These are phyloP conservation scores for Vitis amurensis DNA, from an alignment of 164 flowering plant species.

Conservation along the genomic window DNA sequence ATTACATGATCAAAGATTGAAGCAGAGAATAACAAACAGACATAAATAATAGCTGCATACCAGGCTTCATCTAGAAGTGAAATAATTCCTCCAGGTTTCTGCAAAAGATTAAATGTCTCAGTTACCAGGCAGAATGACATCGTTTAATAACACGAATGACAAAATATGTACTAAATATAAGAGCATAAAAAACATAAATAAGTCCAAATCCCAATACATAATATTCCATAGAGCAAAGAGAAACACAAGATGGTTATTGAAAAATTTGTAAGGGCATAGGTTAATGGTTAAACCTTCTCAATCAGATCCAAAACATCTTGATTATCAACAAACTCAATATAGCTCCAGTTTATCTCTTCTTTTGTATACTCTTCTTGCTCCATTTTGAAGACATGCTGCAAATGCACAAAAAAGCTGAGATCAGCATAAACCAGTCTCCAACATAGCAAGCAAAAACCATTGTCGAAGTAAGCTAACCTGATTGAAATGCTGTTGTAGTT, in stretches of 20 bases:
- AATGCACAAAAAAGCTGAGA: slow-evolving; percentile 10
- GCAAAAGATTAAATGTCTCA: slow-evolving; percentile 8
- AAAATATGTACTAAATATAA: too few relatives aligned
- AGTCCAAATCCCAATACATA: too few relatives aligned
- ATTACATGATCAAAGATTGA: not conserved
- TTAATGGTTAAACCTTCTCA: slow-evolving; percentile 63
- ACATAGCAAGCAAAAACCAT: not conserved
- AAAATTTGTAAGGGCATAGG: too few relatives aligned
- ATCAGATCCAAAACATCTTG: slow-evolving; percentile 95
- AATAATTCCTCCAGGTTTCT: slow-evolving; percentile 29
- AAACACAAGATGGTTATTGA: too few relatives aligned
- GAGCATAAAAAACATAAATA: too few relatives aligned
- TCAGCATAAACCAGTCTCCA: not conserved
- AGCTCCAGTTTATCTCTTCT: slow-evolving; percentile 96
- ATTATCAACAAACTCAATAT: slow-evolving; percentile 96
- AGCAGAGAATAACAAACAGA: not conserved
- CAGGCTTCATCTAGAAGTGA: slow-evolving; percentile 25
- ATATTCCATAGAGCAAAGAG: too few relatives aligned
- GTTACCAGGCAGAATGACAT: too few relatives aligned
- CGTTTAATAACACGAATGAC: too few relatives aligned
- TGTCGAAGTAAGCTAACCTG: slow-evolving; percentile 52
- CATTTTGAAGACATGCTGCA: slow-evolving; percentile 98
- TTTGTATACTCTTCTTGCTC: slow-evolving; percentile 98
- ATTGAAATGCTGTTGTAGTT: slow-evolving; percentile 96
- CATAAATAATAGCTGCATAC: slow-evolving; percentile 3